Evolutionary conservation across 305 asterid genomes (phyloP), one percentile per base, ranked within the genome.

Genomic region (Solanum hybrid): DNA sequence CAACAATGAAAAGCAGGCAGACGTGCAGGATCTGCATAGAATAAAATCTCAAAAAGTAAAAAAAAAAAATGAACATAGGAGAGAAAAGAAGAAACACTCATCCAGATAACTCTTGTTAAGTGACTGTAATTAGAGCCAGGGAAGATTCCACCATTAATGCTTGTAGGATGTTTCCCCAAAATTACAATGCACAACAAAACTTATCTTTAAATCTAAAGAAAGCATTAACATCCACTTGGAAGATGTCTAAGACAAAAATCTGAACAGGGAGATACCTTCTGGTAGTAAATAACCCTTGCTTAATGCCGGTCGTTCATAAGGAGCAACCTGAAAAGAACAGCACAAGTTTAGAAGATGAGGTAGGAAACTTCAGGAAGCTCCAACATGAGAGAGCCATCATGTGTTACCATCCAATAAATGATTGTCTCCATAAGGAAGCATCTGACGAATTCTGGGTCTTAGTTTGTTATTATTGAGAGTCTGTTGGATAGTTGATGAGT

Each of bases 231-330:
- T 57, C 77, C 12, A 22, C 77, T 57, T 57, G 45, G 31, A 85
- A 85, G 75, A 84, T 45, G 61, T 17, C 51, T 73, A 89, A 37
- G 79, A 73, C 24, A 13, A 79, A 82, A 39, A 83, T 29, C 12
- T 51, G 39, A 83, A 45, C 75, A 20, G 32, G 39, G 70, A 88
- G 34, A 79, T 96, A 97, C 99, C 99, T 95, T 96, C 98, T 86
- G 99, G 98, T 90, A 97, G 97, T 89, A 97, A 92, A 90, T 95
- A 97, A 27, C 98, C 98, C 94, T 97, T 96, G 95, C 99, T 97
- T 91, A 97, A 90, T 89, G 98, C 99, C 89, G 99, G 99, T 91
- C 98, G 95, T 94, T 97, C 98, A 92, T 97, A 97, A 29, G 99
- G 99, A 65, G 98, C 98, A 93, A 96, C 98, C 99, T 97, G 92